These are phyloP conservation scores for Coffea eugenioides DNA, from an alignment of 257 asterid species.

Conservation along the genomic window DNA sequence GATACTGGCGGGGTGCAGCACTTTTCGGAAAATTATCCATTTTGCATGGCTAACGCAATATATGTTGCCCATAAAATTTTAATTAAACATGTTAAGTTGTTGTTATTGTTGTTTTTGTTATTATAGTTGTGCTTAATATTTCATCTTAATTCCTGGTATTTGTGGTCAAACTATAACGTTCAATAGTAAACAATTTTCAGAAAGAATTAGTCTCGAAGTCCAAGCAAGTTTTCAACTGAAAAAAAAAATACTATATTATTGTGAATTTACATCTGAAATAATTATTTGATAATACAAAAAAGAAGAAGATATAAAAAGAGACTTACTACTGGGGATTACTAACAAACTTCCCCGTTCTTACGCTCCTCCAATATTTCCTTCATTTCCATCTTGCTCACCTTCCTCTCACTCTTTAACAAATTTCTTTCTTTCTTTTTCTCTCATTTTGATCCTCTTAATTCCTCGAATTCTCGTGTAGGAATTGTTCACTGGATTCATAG, in stretches of 20 bases:
- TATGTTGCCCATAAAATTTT: neutral
- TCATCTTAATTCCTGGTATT: too few species aligned
- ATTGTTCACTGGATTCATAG: neutral
- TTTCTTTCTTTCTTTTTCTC: too few species aligned
- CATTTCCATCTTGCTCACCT: neutral
- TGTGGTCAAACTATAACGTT: too few species aligned
- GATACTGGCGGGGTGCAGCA: neutral
- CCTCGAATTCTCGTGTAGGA: neutral
- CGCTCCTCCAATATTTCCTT: slow-evolving; percentile 13
- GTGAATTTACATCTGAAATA: neutral
- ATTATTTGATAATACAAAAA: too few species aligned
- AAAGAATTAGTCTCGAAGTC: too few species aligned
- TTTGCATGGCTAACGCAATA: neutral
- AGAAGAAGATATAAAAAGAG: too few species aligned
- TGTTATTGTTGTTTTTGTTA: too few species aligned
- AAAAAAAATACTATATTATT: too few species aligned
- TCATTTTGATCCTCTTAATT: neutral
- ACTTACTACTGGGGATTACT: neutral
- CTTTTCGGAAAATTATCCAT: neutral
- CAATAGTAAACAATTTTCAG: too few species aligned
- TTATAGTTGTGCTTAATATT: too few species aligned
- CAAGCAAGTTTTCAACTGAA: too few species aligned
- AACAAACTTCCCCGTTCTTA: slow-evolving; percentile 14
- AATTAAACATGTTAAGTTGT: too few species aligned
- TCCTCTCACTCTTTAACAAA: neutral